A percentile compares a stretch with the other conserved stretches of the same genome.
phyloP scores from a whole-genome alignment of 768 basidiomycete species.

The Crepidotus variabilis region DNA sequence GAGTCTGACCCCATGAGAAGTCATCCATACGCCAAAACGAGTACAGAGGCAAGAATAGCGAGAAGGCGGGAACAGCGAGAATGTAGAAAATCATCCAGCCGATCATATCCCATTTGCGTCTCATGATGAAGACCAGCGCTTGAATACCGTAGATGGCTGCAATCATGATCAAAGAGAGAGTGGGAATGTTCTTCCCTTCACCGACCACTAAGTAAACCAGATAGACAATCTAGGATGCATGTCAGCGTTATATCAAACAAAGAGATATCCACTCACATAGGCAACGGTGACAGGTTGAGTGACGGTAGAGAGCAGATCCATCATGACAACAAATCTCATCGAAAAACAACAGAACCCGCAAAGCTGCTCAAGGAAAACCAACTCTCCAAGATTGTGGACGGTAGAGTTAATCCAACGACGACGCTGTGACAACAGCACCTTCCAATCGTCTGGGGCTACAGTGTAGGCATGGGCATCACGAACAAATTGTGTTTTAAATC shows the following conservation, averaged over 20 bases:
- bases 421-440: conserved; percentile 89
- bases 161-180: conserved; percentile 87
- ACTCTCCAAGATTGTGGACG: conserved; percentile 92
- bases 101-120: conserved; percentile 98
- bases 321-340: conserved; percentile 97
- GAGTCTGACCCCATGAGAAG: conserved; percentile 94
- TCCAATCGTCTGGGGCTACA: conserved; percentile 95
- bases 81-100: conserved; percentile 98
- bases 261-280: conserved; percentile 58
- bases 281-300: conserved; percentile 84
- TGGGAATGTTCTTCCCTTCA: conserved; percentile 64
- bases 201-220: conserved; percentile 78
- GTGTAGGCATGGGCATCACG: conserved; percentile 93
- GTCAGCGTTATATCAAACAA: not conserved
- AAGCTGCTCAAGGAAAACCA: conserved; percentile 86
- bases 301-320: conserved; percentile 87
- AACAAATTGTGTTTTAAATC: conserved; percentile 92
- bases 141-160: conserved; percentile 93
- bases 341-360: conserved; percentile 99
- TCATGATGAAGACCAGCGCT: conserved; percentile 85
- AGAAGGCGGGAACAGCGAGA: conserved; percentile 88
- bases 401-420: conserved; percentile 99
- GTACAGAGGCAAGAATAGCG: conserved; percentile 88
- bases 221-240: conserved; percentile 66
- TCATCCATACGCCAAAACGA: conserved; percentile 99